Evolutionary conservation across 192 early-diverging fungal genomes (phyloP), one percentile per base, ranked within the genome.

Genomic region (Backusella sp.): DNA sequence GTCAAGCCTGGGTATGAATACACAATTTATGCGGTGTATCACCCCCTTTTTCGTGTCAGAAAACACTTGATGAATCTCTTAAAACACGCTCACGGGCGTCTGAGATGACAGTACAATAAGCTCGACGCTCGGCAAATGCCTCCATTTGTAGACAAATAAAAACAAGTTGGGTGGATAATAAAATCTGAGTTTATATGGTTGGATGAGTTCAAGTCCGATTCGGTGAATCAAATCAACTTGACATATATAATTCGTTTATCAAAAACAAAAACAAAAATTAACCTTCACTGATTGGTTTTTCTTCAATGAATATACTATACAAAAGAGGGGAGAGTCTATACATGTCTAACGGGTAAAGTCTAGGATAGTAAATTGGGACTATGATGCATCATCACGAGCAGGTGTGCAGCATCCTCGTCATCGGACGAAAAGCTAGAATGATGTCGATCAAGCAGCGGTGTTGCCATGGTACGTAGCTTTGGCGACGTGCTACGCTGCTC

Each of bases 381-480:
- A 9, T 76, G 68, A 72, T 79, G 78, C 36, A 79, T 59, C 73
- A 79, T 65, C 37, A 79, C 78, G 12, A 79, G 39, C 66, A 79
- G 39, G 39, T 70, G 69, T 7, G 78, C 78, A 21, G 74, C 78
- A 72, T 79, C 73, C n/a, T 74, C 69, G 36, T 79, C 78, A 19
- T 74, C 52, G 1, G 39, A 34, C 15, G 70, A 72, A 37, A 77
- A 32, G 21, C 4, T 28, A 15, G 37, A 32, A 6, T 32, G 28
- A 14, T 67, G n/a, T 32, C 32, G 34, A 36, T 35, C 34, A 35
- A 35, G 28, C 1, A 30, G 7, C n/a, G 66, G 34, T 1, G 32
- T 35, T 2, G 34, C 17, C 11, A 28, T 34, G 19, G 32, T 67
- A 7, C 19, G 28, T 67, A 35, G 2, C 14, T 35, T 69, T 37